These are phyloP conservation scores for Castanea sativa DNA, from an alignment of 306 rosid species.

Conservation along the genomic window DNA sequence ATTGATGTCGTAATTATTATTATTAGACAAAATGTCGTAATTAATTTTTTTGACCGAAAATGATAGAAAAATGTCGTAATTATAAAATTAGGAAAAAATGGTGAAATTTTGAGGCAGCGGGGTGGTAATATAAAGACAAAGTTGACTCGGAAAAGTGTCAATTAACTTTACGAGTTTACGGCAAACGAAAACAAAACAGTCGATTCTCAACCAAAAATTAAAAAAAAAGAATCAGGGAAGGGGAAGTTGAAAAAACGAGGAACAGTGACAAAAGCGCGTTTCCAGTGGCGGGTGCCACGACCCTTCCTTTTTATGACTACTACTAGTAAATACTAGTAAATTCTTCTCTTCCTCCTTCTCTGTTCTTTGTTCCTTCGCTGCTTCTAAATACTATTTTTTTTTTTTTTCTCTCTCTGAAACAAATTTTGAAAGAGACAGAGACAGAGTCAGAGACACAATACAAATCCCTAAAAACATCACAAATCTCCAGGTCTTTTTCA, in stretches of 20 bases:
- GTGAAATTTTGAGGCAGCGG: too few species aligned
- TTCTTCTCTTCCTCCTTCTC: background rate
- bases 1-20: too few species aligned
- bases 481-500: slow-evolving; percentile 36
- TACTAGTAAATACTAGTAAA: too few species aligned
- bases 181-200: background rate
- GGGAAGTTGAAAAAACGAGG: slow-evolving; percentile 7
- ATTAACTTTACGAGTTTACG: too few species aligned
- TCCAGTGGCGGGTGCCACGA: slow-evolving; percentile 57
- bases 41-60: too few species aligned
- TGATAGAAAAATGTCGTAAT: too few species aligned
- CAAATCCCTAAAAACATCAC: slow-evolving; percentile 56
- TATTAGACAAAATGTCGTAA: too few species aligned
- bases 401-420: background rate
- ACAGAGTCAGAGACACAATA: slow-evolving; percentile 7
- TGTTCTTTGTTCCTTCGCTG: background rate
- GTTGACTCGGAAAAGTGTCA: background rate
- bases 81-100: too few species aligned
- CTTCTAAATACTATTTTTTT: background rate
- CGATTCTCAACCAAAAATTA: too few species aligned
- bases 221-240: background rate
- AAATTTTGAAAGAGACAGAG: slow-evolving; percentile 5
- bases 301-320: background rate
- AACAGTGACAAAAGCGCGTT: slow-evolving; percentile 45
- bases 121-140: background rate